Evolutionary conservation across 352 stramenopile species (phyloP).

Genomic region (Globisporangium solare): DNA sequence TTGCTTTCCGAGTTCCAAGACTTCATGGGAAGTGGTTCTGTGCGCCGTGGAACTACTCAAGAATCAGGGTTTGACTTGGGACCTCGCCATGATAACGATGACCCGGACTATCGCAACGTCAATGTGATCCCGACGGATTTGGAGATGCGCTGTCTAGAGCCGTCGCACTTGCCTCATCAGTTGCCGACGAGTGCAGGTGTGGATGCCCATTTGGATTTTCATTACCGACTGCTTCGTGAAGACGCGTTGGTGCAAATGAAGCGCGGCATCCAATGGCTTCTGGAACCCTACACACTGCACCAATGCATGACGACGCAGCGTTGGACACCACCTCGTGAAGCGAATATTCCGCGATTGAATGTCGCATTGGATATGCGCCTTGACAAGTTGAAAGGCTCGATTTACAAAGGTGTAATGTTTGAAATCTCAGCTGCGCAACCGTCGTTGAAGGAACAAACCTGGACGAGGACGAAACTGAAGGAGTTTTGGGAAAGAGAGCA

Average conservation of each 20-base stretch:
- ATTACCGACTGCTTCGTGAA: constrained; percentile 24
- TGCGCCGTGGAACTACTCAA: background rate
- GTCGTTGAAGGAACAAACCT: background rate
- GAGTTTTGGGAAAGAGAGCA: constrained; percentile 20
- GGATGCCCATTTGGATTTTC: constrained; percentile 16
- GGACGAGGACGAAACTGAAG: constrained; percentile 2
- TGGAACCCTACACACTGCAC: constrained; percentile 7
- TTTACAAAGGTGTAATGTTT: constrained; percentile 20
- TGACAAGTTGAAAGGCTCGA: constrained; percentile 17
- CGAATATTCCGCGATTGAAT: constrained; percentile 18
- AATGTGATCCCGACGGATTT: constrained; percentile 20
- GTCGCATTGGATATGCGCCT: constrained; percentile 10
- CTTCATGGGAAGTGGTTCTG: background rate
- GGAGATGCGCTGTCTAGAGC: constrained; percentile 22
- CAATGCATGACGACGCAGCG: constrained; percentile 1
- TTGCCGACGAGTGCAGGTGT: background rate
- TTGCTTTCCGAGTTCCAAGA: background rate
- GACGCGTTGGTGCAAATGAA: constrained; percentile 22
- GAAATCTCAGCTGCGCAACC: constrained; percentile 15
- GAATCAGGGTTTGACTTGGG: constrained; percentile 1
- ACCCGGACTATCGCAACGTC: constrained; percentile 9
- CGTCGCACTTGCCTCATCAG: constrained; percentile 10
- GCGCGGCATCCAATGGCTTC: constrained; percentile 20
- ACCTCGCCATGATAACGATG: constrained; percentile 26
- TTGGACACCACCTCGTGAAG: constrained; percentile 14